Percentiles rank a stretch among this genome's conserved stretches.
phyloP scores from a whole-genome alignment of 2,329 filamentous ascomycete species.

The Colletotrichum falcatum region DNA sequence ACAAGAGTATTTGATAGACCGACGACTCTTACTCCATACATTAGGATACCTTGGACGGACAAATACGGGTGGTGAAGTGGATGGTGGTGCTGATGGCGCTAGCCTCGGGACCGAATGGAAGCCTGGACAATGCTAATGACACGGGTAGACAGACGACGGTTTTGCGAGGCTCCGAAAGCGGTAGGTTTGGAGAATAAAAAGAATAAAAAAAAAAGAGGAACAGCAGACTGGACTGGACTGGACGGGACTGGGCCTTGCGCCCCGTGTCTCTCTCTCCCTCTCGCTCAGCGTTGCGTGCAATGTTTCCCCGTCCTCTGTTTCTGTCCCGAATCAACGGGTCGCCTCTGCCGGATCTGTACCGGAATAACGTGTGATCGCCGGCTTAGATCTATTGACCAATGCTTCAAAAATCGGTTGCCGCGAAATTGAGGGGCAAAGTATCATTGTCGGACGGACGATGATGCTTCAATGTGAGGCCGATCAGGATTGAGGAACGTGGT shows the following conservation, averaged over 20 bases:
- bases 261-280: neutral
- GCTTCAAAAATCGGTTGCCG: conserved; percentile 14
- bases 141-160: conserved; percentile 16
- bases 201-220: neutral
- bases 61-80: neutral
- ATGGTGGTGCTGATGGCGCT: neutral
- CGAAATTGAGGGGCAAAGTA: neutral
- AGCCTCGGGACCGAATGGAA: conserved; percentile 19
- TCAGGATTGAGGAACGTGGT: conserved; percentile 6
- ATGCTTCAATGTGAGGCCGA: conserved; percentile 26
- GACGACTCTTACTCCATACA: too few species aligned
- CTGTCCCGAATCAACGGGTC: conserved; percentile 31
- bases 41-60: neutral
- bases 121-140: conserved; percentile 33
- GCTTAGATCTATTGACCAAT: neutral
- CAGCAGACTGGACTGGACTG: conserved; percentile 19
- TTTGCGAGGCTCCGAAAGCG: conserved; percentile 39
- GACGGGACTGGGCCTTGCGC: conserved; percentile 24
- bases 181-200: conserved; percentile 13
- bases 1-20: too few species aligned
- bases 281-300: conserved; percentile 6
- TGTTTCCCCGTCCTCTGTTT: conserved; percentile 22
- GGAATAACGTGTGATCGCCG: conserved; percentile 31
- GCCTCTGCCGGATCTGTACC: conserved; percentile 32
- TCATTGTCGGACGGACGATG: conserved; percentile 10